Evolutionary conservation across 192 early-diverging fungal species (phyloP), one percentile per base, ranked within the genome.

Genomic region (Obelidium mucronatum): DNA sequence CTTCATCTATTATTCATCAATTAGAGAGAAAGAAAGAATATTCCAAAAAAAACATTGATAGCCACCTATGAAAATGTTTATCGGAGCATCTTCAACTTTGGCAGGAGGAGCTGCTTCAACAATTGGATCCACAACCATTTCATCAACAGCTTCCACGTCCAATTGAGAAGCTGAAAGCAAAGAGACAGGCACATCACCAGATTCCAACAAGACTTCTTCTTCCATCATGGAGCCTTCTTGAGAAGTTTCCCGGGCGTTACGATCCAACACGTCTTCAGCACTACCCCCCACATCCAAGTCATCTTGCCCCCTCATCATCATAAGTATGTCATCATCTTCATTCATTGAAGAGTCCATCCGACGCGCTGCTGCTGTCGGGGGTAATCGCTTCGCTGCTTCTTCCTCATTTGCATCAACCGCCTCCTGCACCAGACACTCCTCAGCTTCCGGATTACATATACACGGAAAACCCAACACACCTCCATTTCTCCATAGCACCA

Each of bases 381-480:
- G 42, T 17, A 44, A 44, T 17, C 17, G 5, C 28, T n/a, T 40
- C 26, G 51, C 17, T 42, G 40, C 66, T n/a, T 26, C 42, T 42
- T 17, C 66, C 44, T 67, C 66, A 67, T 28, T 48, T 6, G 19
- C 40, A 19, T 19, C 22, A 26, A 67, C 66, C 11, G 35, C 66
- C 40, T 24, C 4, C 1, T 51, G 24, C 4, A 67, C 74, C 3
- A 76, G 36, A 33, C 81, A 83, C 26, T 30, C 71, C 28, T 55
- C 73, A 22, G 31, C 42, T 28, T 83, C 67, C n/a, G 5, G 40
- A 36, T 73, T 48, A 56, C 82, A 83, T 1, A 75, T 42, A 66
- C 82, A 83, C 24, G 82, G 82, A 51, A 73, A 83, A 36, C 44
- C 70, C 0, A 83, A 24, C 24, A 63, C 73, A 3, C 56, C 78